Evolutionary conservation across 2,329 filamentous ascomycete genomes (phyloP), one percentile per base, ranked within the genome.

Genomic region (Trichoderma koningii): DNA sequence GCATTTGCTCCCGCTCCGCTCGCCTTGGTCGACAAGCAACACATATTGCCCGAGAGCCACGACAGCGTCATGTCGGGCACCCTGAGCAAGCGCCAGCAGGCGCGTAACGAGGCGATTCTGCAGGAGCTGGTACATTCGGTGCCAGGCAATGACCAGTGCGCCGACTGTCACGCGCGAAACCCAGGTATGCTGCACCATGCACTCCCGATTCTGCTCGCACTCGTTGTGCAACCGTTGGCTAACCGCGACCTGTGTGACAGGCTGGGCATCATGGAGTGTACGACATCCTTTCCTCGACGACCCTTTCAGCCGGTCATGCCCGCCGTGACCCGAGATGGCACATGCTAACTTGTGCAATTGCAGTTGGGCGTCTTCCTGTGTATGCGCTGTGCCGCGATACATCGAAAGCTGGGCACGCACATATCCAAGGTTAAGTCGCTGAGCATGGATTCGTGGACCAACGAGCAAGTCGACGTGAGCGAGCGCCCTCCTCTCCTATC

Each of bases 371-470:
- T 98, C 69, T 99, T 99, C 76, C 83, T 99, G 57, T 99, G 95
- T 80, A 96, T 99, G 91, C 92, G 95, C 76, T 99, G 95, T 82
- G 95, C 93, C 62, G 87, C 93, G 63, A 86, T 98, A 73, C 95
- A 99, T 81, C 91, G 95, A 74, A 98, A 98, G 79, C 83, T 99
- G 73, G 95, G 95, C 67, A 98, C 95, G 47, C 95, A 99, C 78
- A 92, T 99, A 68, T 97, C 93, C 70, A 99, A 99, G 78, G 93
- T 99, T 81, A 99, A 99, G 79, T 98, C 93, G 44, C 79, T 99
- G 80, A 98, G 91, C 77, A 98, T 99, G 93, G 95, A 99, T 79
- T 95, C 90, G 70, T 99, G 95, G 95, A 88, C 91, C 55, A 89
- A 89, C 73, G 95, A 98, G 67, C 95, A 99, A 80, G 93, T 99